phyloP scores from a whole-genome alignment of 2,329 filamentous ascomycete genomes.

The Alternaria longipes region DNA sequence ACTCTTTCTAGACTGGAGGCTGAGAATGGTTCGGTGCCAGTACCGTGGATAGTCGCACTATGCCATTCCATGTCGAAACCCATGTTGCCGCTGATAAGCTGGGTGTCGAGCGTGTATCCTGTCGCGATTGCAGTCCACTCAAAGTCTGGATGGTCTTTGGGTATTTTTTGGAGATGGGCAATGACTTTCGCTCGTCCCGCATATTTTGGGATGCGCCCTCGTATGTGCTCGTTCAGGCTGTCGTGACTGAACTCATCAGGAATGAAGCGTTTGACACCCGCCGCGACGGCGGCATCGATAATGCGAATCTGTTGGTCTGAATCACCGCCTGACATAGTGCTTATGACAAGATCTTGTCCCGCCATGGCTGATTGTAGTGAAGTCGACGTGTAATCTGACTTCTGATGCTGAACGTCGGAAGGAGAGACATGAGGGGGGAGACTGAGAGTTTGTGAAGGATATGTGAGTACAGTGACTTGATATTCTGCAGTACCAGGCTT shows the following conservation, averaged over 20 bases:
- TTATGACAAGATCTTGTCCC: conserved; percentile 52
- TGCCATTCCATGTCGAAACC: conserved; percentile 54
- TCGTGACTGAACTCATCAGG: conserved; percentile 55
- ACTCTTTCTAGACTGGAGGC: conserved; percentile 47
- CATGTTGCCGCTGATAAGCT: conserved; percentile 45
- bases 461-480: conserved; percentile 38
- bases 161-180: conserved; percentile 36
- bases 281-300: conserved; percentile 52
- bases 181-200: conserved; percentile 42
- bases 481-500: conserved; percentile 8
- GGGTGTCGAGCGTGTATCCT: conserved; percentile 45
- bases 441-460: conserved; percentile 31
- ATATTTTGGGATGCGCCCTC: conserved; percentile 41
- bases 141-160: conserved; percentile 22
- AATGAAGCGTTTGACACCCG: conserved; percentile 53
- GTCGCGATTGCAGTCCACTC: conserved; percentile 50
- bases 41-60: conserved; percentile 51
- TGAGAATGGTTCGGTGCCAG: conserved; percentile 47
- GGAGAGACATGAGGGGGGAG: conserved; percentile 27
- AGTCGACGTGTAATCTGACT: conserved; percentile 41
- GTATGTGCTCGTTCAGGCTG: conserved; percentile 42
- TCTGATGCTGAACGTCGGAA: conserved; percentile 27
- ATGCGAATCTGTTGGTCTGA: conserved; percentile 40
- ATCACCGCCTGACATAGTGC: conserved; percentile 40
- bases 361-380: conserved; percentile 46